A percentile compares a stretch with the other conserved stretches of the same genome.
These are phyloP conservation scores for Papiliotrema nemorosa DNA, from an alignment of 1,284 basidiomycete species.

Conservation along the genomic window DNA sequence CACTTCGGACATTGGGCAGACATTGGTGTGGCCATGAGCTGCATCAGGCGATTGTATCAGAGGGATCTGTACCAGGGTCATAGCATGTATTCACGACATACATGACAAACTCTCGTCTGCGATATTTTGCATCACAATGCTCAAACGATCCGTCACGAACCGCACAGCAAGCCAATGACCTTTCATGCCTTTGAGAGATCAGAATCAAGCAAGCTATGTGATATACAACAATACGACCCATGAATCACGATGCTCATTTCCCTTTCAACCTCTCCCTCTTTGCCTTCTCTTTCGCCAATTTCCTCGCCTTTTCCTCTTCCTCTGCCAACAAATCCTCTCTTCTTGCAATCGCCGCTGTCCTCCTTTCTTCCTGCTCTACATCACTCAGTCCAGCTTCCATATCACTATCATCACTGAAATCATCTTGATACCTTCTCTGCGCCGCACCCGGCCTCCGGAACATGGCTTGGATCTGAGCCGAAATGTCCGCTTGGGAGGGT, in stretches of 20 bases:
- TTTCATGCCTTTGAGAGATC: no score
- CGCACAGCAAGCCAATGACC: no score
- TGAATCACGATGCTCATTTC: background rate
- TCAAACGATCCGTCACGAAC: no score
- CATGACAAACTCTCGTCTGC: no score
- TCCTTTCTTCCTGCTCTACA: conserved; percentile 39
- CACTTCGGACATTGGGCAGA: conserved; percentile 44
- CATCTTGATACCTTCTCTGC: conserved; percentile 17
- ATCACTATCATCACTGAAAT: conserved; percentile 30
- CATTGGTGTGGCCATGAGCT: conserved; percentile 26
- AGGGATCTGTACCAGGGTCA: no score
- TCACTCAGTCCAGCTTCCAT: conserved; percentile 46
- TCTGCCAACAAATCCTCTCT: conserved; percentile 42
- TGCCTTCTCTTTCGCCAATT: conserved; percentile 28
- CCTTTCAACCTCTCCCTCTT: conserved; percentile 20
- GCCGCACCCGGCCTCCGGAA: conserved; percentile 25
- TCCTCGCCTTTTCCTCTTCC: conserved; percentile 32
- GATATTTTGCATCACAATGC: no score
- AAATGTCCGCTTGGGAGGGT: conserved; percentile 18
- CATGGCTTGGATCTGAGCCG: conserved; percentile 30
- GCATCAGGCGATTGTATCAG: background rate
- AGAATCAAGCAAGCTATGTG: no score
- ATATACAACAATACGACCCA: no score
- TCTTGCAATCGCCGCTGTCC: conserved; percentile 34
- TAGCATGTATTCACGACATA: no score